Base-by-base conservation (phyloP, 768 basidiomycete species). In the Lentinula sp. region DNA sequence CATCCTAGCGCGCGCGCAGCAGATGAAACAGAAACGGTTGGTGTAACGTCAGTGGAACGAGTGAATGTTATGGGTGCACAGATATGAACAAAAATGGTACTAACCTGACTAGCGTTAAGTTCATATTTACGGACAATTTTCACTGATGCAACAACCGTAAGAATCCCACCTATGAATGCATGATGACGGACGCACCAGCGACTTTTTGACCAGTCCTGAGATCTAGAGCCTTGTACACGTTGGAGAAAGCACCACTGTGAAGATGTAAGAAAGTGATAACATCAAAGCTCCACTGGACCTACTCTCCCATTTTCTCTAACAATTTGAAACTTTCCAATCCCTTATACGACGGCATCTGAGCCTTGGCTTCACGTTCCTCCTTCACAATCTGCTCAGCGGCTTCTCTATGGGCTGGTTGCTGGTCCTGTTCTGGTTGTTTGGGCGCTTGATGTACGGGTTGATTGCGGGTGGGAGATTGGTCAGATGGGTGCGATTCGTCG, bases 71-170 rank as follows among this genome's bases (percentile, higher is more conserved):
- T 60, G 64, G 62, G 65, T 67, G 67, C 63, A 66, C 46, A 70
- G 49, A n/a, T 46, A 13, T 21, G 50, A 70, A 5, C 5, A 66
- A 64, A 70, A 65, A 70, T 64, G 65, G 62, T 49, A 78, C 91
- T 84, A 72, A 95, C 95, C 88, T 97, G 95, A 7, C 87, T 88
- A 39, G 91, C 84, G 70, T 89, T 95, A 57, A 97, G 78, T 70
- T 97, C 95, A 68, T 82, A 93, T 73, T 96, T 97, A 65, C 95
- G 90, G 62, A 97, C 95, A 46, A 94, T 89, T 73, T 97, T 97
- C 78, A 97, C 93, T 89, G 67, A 11, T 67, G 69, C 63, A 63
- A 63, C 64, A 63, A 65, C 52, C 65, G 67, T 51, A 52, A 18
- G 64, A 67, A 35, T 61, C 37, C 57, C 60, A 64, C 63, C 32